Percentiles rank a stretch among this genome's conserved stretches.
Conservation (phyloP, 768 basidiomycete genomes). For the Flagelloscypha sp. region DNA sequence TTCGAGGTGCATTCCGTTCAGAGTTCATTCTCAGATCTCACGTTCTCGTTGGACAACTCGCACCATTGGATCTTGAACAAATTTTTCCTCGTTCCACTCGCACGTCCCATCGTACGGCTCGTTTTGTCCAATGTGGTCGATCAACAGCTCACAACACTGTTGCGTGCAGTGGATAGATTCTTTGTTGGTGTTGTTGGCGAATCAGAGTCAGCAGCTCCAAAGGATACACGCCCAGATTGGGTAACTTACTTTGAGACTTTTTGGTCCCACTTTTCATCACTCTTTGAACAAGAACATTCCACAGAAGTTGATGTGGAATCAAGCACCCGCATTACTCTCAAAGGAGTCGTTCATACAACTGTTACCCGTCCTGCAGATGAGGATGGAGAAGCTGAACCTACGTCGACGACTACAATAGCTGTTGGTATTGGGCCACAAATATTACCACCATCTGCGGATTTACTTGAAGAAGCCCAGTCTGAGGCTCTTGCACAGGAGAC, state of each 20-base stretch:
- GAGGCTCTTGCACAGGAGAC: constrained; percentile 13
- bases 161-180: constrained; percentile 21
- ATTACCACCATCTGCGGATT: constrained; percentile 25
- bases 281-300: too few relatives aligned
- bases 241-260: too few relatives aligned
- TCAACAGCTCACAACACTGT: constrained; percentile 16
- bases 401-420: constrained; percentile 23
- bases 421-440: constrained; percentile 28
- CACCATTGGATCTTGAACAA: constrained; percentile 34
- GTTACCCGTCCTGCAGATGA: constrained; percentile 12
- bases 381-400: constrained; percentile 1
- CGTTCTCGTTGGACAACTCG: constrained; percentile 24
- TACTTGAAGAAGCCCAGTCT: constrained; percentile 16
- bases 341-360: constrained; percentile 22
- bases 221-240: too few relatives aligned
- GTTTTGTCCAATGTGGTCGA: constrained; percentile 20
- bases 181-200: constrained; percentile 19
- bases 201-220: too few relatives aligned
- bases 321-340: constrained; percentile 18
- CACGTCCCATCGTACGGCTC: constrained; percentile 21
- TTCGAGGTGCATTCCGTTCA: constrained; percentile 26
- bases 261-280: too few relatives aligned
- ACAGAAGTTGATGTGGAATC: constrained; percentile 5
- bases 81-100: constrained; percentile 25
- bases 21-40: constrained; percentile 19